Evolutionary conservation across 2,329 filamentous ascomycete species (phyloP), one percentile per base, ranked within the genome.

Genomic region (Claviceps quebecensis): DNA sequence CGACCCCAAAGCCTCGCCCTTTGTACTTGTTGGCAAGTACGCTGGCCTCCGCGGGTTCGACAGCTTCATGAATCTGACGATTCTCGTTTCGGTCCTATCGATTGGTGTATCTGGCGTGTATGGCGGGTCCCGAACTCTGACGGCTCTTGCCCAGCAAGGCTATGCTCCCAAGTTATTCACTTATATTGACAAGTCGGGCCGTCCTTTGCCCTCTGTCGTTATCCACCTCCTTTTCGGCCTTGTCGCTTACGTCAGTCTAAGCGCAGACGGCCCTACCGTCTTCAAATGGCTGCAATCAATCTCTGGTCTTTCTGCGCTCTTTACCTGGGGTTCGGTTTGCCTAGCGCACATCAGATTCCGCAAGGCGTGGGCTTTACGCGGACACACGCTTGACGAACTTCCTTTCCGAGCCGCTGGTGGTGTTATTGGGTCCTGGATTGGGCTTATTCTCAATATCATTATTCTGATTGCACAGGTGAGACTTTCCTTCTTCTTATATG

Each of bases 281-380:
- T 81, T 84, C 56, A 70, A 75, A 59, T 84, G 80, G 80, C 73
- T 84, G 13, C 71, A 78, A 23, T 75, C 80, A 17, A 68, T 83
- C n/a, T 81, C 78, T 2, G 79, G 77, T 56, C 72, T 83, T 11
- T 73, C 75, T 11, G 73, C 76, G 46, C 73, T 84, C 54, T 83
- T 82, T 63, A 78, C 78, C 40, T 84, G 80, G 80, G 78, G 74
- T 43, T 79, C 75, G 51, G 79, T 84, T 57, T 82, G 78, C 63
- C 61, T 80, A 17, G 74, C 77, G 3, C 80, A 84, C 61, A 81
- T 84, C 60, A 78, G 80, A 47, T 84, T 83, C 73, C 78, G 80
- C 45, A 60, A 61, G 23, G 80, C 78, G 2, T 83, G 80, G 80
- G 65, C 63, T 45, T 63, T 67, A 29, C 74, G 83, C 54, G 80